phyloP scores from a whole-genome alignment of 495 filamentous ascomycete genomes.

The Daldinia childiae region DNA sequence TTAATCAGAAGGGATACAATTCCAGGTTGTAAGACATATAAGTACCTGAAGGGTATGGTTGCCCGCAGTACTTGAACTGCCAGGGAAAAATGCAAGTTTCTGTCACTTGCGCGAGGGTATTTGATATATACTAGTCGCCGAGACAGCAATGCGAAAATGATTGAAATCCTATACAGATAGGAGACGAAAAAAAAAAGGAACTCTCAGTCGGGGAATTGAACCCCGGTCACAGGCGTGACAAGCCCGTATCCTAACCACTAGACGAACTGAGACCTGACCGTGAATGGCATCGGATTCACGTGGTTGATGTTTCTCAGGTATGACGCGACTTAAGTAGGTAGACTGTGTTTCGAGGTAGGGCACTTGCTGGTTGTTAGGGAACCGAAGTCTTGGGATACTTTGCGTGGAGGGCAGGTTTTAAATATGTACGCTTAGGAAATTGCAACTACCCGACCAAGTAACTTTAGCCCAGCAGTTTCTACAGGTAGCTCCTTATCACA shows the following conservation, averaged over 20 bases:
- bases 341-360: background rate
- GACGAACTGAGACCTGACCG: slow-evolving; percentile 24
- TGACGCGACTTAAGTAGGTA: background rate
- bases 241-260: slow-evolving; percentile 38
- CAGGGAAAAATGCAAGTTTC: too few relatives aligned
- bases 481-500: too few relatives aligned
- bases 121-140: too few relatives aligned
- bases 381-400: background rate
- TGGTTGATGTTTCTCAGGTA: background rate
- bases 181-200: slow-evolving; percentile 11
- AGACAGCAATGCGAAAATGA: too few relatives aligned
- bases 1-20: background rate
- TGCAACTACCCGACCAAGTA: background rate
- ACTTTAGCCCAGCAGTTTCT: too few relatives aligned
- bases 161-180: too few relatives aligned
- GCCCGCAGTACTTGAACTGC: too few relatives aligned
- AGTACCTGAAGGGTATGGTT: too few relatives aligned
- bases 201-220: slow-evolving; percentile 55
- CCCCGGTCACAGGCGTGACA: slow-evolving; percentile 48
- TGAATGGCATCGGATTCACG: background rate
- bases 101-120: too few relatives aligned
- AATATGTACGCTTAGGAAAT: background rate
- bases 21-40: background rate
- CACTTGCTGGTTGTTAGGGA: background rate
- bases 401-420: background rate